Evolutionary conservation across 306 rosid genomes (phyloP).

Genomic region (Abrus precatorius): DNA sequence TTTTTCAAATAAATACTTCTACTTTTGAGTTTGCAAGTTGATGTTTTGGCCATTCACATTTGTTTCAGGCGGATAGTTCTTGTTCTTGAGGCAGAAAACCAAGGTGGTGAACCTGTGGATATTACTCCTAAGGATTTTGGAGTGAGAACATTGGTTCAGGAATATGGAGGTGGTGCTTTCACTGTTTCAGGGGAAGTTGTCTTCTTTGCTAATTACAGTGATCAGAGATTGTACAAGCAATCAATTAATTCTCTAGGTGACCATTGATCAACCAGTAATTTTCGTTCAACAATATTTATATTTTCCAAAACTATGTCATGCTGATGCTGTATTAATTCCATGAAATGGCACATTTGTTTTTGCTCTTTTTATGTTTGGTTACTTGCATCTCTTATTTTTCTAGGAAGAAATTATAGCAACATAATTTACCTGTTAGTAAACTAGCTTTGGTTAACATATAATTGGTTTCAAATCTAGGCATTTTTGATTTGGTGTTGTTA

Average conservation of each 20-base stretch:
- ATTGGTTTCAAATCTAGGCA: background rate
- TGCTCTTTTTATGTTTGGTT: background rate
- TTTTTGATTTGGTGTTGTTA: slow-evolving; percentile 21
- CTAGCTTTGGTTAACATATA: background rate
- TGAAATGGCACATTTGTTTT: slow-evolving; percentile 19
- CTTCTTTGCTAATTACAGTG: slow-evolving; percentile 82
- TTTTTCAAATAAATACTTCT: background rate
- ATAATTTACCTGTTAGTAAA: background rate
- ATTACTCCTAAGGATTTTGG: slow-evolving; percentile 86
- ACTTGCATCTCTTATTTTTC: background rate
- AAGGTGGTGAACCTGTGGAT: slow-evolving; percentile 70
- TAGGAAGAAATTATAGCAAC: background rate
- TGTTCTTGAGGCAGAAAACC: slow-evolving; percentile 73
- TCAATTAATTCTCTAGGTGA: slow-evolving; percentile 61
- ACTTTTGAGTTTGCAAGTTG: slow-evolving; percentile 4
- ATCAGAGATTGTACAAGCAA: slow-evolving; percentile 90
- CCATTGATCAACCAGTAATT: slow-evolving; percentile 7
- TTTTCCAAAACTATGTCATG: background rate
- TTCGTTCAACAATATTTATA: background rate
- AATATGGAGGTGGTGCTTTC: slow-evolving; percentile 94
- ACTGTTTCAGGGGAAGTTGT: slow-evolving; percentile 70
- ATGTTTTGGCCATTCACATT: background rate
- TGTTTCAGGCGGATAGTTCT: slow-evolving; percentile 82
- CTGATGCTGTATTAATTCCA: background rate
- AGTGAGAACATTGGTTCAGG: slow-evolving; percentile 89